Percentiles rank a stretch among this genome's conserved stretches.
Evolutionary conservation across 805 yeast species (phyloP).

Genomic region (Starmera pachycereana): DNA sequence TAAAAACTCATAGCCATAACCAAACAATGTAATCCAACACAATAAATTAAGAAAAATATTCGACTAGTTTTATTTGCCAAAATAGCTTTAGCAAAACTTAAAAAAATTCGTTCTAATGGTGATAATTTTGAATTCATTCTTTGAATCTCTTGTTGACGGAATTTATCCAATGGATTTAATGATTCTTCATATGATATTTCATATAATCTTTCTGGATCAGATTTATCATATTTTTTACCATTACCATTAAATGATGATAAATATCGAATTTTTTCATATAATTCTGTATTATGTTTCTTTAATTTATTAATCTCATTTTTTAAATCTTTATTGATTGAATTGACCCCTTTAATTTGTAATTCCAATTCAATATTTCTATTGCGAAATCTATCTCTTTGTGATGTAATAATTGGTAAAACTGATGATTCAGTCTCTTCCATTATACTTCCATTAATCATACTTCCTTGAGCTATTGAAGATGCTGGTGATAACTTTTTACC

Average conservation of each 20-base stretch:
- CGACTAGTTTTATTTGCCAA: slow-evolving; percentile 66
- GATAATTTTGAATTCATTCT: slow-evolving; percentile 63
- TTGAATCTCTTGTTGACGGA: slow-evolving; percentile 68
- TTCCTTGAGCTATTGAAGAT: slow-evolving; percentile 38
- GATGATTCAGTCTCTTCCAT: slow-evolving; percentile 35
- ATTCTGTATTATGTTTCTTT: slow-evolving; percentile 64
- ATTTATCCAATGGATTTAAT: slow-evolving; percentile 74
- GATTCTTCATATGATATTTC: slow-evolving; percentile 62
- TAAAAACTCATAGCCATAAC: slow-evolving; percentile 56
- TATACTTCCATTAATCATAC: slow-evolving; percentile 27
- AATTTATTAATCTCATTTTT: slow-evolving; percentile 53
- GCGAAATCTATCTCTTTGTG: slow-evolving; percentile 91
- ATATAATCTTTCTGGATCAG: slow-evolving; percentile 50
- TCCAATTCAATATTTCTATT: slow-evolving; percentile 77
- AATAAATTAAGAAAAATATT: slow-evolving; percentile 62
- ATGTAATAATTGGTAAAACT: slow-evolving; percentile 78
- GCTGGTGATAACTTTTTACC: slow-evolving; percentile 38
- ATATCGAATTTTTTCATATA: slow-evolving; percentile 70
- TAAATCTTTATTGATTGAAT: slow-evolving; percentile 43
- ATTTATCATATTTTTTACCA: slow-evolving; percentile 18
- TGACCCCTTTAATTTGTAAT: slow-evolving; percentile 59
- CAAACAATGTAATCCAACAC: slow-evolving; percentile 62
- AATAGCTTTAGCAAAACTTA: slow-evolving; percentile 62
- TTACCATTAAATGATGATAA: slow-evolving; percentile 38
- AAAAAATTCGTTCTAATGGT: slow-evolving; percentile 69